A percentile compares a stretch with the other conserved stretches of the same genome.
phyloP scores from a whole-genome alignment of 768 basidiomycete species.

The Agaricus subrufescens region DNA sequence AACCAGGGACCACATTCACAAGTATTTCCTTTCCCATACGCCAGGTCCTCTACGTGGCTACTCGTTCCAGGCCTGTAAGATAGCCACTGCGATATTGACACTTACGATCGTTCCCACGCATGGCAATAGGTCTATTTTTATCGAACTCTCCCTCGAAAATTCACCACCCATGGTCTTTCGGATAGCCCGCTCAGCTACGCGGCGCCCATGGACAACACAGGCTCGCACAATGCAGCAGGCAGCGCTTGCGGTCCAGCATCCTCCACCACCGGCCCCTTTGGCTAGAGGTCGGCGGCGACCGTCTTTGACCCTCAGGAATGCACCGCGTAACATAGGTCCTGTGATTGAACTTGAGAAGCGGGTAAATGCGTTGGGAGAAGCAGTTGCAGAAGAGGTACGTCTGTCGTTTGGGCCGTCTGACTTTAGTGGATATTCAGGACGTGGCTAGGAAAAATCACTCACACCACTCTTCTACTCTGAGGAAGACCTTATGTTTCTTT shows the following conservation, averaged over 20 bases:
- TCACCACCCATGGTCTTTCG: background rate
- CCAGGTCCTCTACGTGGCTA: too few species aligned
- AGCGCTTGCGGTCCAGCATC: background rate
- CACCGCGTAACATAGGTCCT: background rate
- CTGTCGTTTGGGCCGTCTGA: too few species aligned
- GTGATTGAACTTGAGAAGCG: slow-evolving; percentile 11
- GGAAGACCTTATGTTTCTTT: slow-evolving; percentile 12
- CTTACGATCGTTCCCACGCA: too few species aligned
- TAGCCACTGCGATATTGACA: too few species aligned
- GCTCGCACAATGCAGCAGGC: background rate
- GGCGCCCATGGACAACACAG: background rate
- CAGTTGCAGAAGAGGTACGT: slow-evolving; percentile 11
- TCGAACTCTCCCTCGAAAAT: too few species aligned
- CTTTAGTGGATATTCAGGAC: too few species aligned
- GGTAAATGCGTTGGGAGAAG: slow-evolving; percentile 10
- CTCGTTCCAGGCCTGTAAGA: too few species aligned
- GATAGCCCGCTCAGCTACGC: background rate
- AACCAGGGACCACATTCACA: too few species aligned
- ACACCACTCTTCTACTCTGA: slow-evolving; percentile 9
- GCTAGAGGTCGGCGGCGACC: background rate
- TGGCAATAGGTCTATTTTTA: too few species aligned
- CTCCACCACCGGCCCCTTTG: background rate
- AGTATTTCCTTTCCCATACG: too few species aligned
- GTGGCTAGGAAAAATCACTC: slow-evolving; percentile 9
- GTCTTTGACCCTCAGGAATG: background rate